phyloP scores from a whole-genome alignment of 208 protist species.

The Spongospora subterranea region DNA sequence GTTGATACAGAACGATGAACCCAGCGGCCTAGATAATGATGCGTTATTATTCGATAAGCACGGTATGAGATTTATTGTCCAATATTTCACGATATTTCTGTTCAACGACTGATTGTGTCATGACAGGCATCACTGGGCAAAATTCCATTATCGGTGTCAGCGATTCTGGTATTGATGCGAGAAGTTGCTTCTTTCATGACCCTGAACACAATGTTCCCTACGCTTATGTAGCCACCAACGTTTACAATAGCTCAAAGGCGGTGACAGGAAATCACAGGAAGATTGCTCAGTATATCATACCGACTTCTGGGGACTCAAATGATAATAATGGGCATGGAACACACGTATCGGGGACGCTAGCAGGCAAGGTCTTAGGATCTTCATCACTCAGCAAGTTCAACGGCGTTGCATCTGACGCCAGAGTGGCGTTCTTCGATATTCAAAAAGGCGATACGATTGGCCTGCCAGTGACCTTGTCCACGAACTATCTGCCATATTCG shows the following conservation, averaged over 20 bases:
- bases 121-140: neutral
- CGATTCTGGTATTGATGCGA: neutral
- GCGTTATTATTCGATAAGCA: neutral
- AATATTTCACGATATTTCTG: neutral
- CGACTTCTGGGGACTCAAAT: neutral
- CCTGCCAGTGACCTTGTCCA: neutral
- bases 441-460: neutral
- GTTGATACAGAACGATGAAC: constrained; percentile 48
- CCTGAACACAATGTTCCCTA: neutral
- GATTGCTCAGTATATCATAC: constrained; percentile 1
- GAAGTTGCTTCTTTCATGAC: constrained; percentile 40
- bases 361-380: neutral
- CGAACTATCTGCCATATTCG: constrained; percentile 24
- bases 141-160: constrained; percentile 4
- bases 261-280: neutral
- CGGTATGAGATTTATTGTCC: neutral
- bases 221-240: neutral
- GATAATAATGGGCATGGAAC: constrained; percentile 23
- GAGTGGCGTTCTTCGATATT: constrained; percentile 47
- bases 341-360: constrained; percentile 16
- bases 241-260: neutral
- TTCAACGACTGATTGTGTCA: neutral
- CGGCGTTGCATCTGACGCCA: neutral
- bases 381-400: neutral
- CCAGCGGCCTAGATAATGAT: neutral